Evolutionary conservation across 1,284 basidiomycete genomes (phyloP).

Genomic region (Lentinula novae-zelandiae): DNA sequence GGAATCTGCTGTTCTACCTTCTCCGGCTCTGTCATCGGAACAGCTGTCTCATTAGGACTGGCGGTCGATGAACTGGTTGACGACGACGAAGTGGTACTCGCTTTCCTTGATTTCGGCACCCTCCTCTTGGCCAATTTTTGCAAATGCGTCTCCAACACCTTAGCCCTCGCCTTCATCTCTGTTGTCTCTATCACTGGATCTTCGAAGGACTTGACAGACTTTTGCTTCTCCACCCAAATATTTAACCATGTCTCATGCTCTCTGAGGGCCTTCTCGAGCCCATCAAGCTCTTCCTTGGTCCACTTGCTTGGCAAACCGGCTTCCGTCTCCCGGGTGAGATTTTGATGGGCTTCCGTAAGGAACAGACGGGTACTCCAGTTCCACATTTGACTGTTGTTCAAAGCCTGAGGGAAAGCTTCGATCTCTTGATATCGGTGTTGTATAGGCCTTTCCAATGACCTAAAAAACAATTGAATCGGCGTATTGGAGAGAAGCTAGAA

Average conservation of each 20-base stretch:
- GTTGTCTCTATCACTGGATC: constrained; percentile 79
- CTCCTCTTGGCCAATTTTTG: constrained; percentile 65
- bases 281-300: constrained; percentile 78
- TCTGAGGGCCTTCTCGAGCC: constrained; percentile 67
- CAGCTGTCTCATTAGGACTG: not conserved
- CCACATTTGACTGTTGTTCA: constrained; percentile 78
- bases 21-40: not conserved
- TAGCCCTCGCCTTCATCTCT: constrained; percentile 81
- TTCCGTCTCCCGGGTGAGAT: constrained; percentile 58
- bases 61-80: not conserved
- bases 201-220: constrained; percentile 64
- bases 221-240: constrained; percentile 78
- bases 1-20: constrained; percentile 7
- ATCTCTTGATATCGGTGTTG: constrained; percentile 86
- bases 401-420: constrained; percentile 68
- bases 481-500: not conserved
- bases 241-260: constrained; percentile 82
- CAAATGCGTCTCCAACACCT: constrained; percentile 73
- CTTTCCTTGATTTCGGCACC: constrained; percentile 52
- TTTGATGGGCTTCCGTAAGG: constrained; percentile 73
- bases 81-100: constrained; percentile 33
- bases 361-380: constrained; percentile 80
- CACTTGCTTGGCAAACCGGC: constrained; percentile 67
- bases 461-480: constrained; percentile 25
- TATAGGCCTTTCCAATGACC: constrained; percentile 78